Evolutionary conservation across 2,329 filamentous ascomycete genomes (phyloP), one percentile per base, ranked within the genome.

Genomic region (Acephala macrosclerotiorum): DNA sequence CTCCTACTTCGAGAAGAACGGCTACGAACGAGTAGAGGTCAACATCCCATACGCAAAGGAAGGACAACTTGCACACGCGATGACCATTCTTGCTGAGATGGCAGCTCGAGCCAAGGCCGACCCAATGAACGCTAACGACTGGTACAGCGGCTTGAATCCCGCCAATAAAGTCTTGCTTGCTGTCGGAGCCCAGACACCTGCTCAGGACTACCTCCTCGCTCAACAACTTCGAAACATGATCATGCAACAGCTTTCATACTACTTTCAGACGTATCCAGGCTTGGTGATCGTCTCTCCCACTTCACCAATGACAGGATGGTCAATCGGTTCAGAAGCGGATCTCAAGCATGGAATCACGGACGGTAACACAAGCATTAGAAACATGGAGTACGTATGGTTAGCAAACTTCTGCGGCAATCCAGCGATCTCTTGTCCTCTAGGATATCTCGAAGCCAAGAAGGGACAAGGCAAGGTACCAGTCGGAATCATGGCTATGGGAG

Each of bases 361-460:
- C 76, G 89, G 85, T 0, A 93, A 96, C 75, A 82, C 80, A 67
- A 89, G 87, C 18, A 81, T 97, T n/a, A 82, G 86, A 29, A 92
- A 87, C 75, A 97, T 97, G 93, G 87, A 90, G 77, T 97, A 93
- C 78, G 89, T 92, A 18, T 97, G 91, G 86, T 79, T 97, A 40
- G 91, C 94, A 7, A 97, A 97, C 78, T 89, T 93, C 72, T 87
- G 84, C 0, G 94, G 94, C 0, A 89, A 89, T 58, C 94, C 94
- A 0, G 88, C 92, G 0, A 85, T 96, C 14, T 88, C 83, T 55
- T 88, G 88, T 40, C 93, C 94, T 0, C 88, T 92, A 12, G 94
- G 92, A 0, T 97, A 94, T 78, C 84, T 82, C 3, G 68, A 72
- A 40, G 71, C 70, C 9, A 65, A 61, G 11, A 72, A 72, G 42